Percentiles rank a stretch among this genome's conserved stretches.
phyloP scores from a whole-genome alignment of 345 rosid species.

The Salix caprea region DNA sequence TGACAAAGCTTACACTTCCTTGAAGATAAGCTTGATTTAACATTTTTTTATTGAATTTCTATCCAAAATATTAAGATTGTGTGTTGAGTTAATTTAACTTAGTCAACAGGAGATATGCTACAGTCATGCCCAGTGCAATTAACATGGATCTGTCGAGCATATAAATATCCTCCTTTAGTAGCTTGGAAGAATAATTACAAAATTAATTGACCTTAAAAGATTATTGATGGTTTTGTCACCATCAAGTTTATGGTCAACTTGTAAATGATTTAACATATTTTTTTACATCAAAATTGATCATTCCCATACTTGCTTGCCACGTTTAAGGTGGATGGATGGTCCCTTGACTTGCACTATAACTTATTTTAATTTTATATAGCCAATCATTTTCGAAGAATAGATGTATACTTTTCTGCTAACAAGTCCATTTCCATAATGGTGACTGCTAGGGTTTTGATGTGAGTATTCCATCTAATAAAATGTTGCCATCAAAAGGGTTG shows the following conservation, averaged over 20 bases:
- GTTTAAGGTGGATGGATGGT: slow-evolving; percentile 4
- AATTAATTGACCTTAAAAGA: slow-evolving; percentile 4
- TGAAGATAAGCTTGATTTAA: slow-evolving; percentile 22
- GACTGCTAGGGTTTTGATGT: slow-evolving; percentile 29
- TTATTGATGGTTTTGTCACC: slow-evolving; percentile 5
- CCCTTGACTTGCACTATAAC: not conserved
- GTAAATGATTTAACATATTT: not conserved
- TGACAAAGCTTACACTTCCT: slow-evolving; percentile 15
- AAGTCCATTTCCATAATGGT: slow-evolving; percentile 24
- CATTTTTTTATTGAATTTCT: slow-evolving; percentile 18
- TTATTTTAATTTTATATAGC: not conserved
- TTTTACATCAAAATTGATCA: not conserved
- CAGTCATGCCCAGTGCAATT: not conserved
- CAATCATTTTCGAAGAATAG: not conserved
- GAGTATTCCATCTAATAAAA: slow-evolving; percentile 28
- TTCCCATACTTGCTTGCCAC: not conserved
- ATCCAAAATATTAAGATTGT: not conserved
- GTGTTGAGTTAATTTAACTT: not conserved
- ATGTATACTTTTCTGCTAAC: slow-evolving; percentile 27
- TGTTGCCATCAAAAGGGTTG: slow-evolving; percentile 44
- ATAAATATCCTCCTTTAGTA: not conserved
- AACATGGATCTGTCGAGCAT: slow-evolving; percentile 1
- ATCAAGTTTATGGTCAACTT: slow-evolving; percentile 30
- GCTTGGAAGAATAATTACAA: not conserved
- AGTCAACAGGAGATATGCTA: slow-evolving; percentile 4